These are phyloP conservation scores for Hanseniaspora lachancei DNA, from an alignment of 805 yeast species.

Conservation along the genomic window DNA sequence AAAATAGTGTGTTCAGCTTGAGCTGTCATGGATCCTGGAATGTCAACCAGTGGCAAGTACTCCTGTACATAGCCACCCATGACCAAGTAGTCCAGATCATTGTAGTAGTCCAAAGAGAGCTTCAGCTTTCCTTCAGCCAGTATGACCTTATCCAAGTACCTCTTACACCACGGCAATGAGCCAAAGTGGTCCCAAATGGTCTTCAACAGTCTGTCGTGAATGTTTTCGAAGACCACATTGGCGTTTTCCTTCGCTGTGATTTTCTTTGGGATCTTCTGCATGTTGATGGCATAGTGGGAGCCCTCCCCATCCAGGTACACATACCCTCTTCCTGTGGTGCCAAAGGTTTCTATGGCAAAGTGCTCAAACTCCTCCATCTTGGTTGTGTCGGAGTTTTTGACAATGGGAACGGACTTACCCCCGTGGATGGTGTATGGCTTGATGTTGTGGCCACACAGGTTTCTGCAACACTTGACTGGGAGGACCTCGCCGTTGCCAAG, in stretches of 20 bases:
- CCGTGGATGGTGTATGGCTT: conserved; percentile 76
- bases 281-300: conserved; percentile 70
- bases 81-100: conserved; percentile 75
- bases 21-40: conserved; percentile 79
- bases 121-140: conserved; percentile 66
- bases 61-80: conserved; percentile 80
- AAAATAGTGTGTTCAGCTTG: conserved; percentile 92
- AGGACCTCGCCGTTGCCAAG: conserved; percentile 61
- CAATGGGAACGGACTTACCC: conserved; percentile 93
- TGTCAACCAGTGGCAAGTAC: conserved; percentile 83
- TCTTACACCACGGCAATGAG: conserved; percentile 89
- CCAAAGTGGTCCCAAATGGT: conserved; percentile 76
- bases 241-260: conserved; percentile 35
- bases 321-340: conserved; percentile 89
- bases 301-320: conserved; percentile 82
- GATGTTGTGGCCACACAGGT: conserved; percentile 90
- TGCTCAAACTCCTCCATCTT: conserved; percentile 99
- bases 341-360: conserved; percentile 96
- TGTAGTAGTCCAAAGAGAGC: conserved; percentile 35
- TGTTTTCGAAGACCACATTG: neutral
- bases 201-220: conserved; percentile 35
- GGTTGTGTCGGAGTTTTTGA: conserved; percentile 81
- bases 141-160: conserved; percentile 64
- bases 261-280: conserved; percentile 38
- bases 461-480: conserved; percentile 80